phyloP scores from a whole-genome alignment of 106 monocot genomes.

The Dendrobium officinale region DNA sequence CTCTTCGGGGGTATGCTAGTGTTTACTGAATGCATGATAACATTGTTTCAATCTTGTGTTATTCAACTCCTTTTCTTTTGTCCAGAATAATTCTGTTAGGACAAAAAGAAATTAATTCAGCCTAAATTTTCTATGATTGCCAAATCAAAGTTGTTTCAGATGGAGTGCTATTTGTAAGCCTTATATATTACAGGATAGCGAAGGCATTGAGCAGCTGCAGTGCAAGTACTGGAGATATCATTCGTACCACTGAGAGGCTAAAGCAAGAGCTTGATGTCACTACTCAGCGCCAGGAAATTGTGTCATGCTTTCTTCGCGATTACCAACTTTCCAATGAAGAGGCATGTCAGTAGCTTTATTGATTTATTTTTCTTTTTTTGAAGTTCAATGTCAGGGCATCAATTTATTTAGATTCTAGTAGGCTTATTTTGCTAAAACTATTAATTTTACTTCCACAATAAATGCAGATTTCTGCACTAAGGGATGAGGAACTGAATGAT shows the following conservation, averaged over 20 bases:
- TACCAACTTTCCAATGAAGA: conserved; percentile 95
- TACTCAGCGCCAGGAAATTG: conserved; percentile 87
- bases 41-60: background rate
- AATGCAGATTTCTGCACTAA: conserved; percentile 75
- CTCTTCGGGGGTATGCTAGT: background rate
- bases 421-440: background rate
- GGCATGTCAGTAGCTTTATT: conserved; percentile 25
- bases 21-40: background rate
- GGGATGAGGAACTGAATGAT: conserved; percentile 86
- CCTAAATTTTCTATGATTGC: too few relatives aligned
- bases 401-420: background rate
- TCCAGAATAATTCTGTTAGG: background rate
- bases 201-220: conserved; percentile 70
- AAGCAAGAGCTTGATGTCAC: conserved; percentile 89
- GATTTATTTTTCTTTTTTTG: background rate
- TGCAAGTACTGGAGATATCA: conserved; percentile 82
- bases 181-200: conserved; percentile 46
- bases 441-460: background rate
- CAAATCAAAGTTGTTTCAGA: background rate
- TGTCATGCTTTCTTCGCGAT: conserved; percentile 87
- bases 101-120: too few relatives aligned
- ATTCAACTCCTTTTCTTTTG: background rate
- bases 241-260: conserved; percentile 83
- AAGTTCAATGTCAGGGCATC: background rate
- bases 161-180: background rate